Base-by-base conservation (phyloP, 345 rosid genomes). In the Moricandia moricandioides region DNA sequence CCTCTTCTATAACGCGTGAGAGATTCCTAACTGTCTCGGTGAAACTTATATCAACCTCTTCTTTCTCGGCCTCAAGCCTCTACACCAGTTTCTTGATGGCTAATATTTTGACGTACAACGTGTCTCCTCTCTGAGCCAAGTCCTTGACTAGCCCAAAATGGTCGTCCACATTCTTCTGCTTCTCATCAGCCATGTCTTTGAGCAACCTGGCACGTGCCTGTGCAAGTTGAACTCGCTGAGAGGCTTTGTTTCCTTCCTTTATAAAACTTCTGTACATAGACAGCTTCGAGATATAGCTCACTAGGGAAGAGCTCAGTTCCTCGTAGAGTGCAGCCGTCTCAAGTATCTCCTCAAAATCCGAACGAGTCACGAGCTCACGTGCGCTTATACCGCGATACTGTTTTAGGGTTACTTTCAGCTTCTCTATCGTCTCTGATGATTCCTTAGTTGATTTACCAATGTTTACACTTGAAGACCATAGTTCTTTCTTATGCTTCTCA, bases 21-120 rank as follows among this genome's bases (percentile, higher is more conserved):
- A 75, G 61, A 24, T 24, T 67, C 30, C 0, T 13, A 47, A 37
- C 29, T 1, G 17, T 17, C 31, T 67, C 47, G 0, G 59, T 13
- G 1, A 75, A 67, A 0, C 24, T 12, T 4, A 43, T 4, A n/a
- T 67, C 67, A 43, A 74, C 67, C 5, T 58, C 26, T 31, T 31
- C 6, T 6, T 67, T 75, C 62, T 75, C 73, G 9, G 55, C 68
- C 62, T 75, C 79, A 31, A 67, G 62, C 21, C 49, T 26, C 40
- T 6, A 4, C 16, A 75, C 1, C 2, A 27, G 7, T 12, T 49
- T 60, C 40, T 59, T 75, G 1, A 75, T 45, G 0, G 56, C 79
- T 1, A 49, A 67, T 58, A 75, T 75, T 6, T 60, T 27, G 0
- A 60, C 62, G 55, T 18, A 11, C 68, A 75, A 47, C 3, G 0